Percentiles rank a stretch among this genome's conserved stretches.
phyloP scores from a whole-genome alignment of 352 stramenopile genomes.

The Phytophthora fragariae region DNA sequence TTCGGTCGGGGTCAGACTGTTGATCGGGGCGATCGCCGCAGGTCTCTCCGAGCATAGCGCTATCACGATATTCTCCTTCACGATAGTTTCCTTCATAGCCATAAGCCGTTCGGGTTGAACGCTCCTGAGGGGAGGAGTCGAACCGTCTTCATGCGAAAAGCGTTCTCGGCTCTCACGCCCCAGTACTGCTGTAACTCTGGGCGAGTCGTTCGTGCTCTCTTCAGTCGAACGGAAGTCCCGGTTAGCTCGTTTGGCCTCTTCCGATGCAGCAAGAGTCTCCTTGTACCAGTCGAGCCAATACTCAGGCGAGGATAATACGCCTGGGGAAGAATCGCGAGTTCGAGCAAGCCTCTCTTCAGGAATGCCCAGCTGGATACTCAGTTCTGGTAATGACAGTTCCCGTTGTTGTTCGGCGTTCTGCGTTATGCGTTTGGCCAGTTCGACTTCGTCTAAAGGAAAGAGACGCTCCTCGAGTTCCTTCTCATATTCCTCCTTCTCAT shows the following conservation, averaged over 20 bases:
- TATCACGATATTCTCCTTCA: too few species aligned
- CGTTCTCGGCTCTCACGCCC: too few species aligned
- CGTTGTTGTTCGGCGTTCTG: conserved; percentile 1
- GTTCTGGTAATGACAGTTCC: not conserved
- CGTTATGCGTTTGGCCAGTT: not conserved
- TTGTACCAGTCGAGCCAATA: conserved; percentile 16
- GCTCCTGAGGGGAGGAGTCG: too few species aligned
- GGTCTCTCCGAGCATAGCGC: too few species aligned
- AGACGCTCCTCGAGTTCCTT: conserved; percentile 11
- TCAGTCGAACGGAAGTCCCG: not conserved
- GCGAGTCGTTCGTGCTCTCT: too few species aligned
- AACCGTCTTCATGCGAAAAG: too few species aligned
- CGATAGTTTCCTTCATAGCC: too few species aligned
- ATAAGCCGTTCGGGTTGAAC: too few species aligned
- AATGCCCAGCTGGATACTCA: not conserved
- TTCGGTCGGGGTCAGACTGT: too few species aligned
- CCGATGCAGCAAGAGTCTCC: not conserved
- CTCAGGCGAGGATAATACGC: not conserved
- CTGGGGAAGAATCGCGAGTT: not conserved
- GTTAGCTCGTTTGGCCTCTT: not conserved
- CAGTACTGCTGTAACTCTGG: too few species aligned
- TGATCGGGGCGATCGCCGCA: too few species aligned
- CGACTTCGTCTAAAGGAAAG: conserved; percentile 1
- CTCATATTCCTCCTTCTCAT: not conserved
- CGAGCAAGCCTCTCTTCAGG: not conserved